phyloP scores from a whole-genome alignment of 768 basidiomycete species.

The Collybia nuda region DNA sequence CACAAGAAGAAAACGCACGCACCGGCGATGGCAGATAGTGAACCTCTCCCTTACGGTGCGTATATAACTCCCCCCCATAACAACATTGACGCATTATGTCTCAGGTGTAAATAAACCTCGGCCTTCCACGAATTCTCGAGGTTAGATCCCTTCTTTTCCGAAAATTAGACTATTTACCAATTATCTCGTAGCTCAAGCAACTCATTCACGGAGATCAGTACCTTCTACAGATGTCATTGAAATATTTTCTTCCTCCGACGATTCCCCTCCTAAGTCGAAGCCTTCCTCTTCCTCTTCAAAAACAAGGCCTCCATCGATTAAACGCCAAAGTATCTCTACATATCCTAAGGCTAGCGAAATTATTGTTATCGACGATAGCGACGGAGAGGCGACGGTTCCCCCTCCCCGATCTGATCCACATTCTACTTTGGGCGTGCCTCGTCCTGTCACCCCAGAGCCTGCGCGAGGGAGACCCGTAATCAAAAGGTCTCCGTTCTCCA shows the following conservation, averaged over 20 bases:
- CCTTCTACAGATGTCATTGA: conserved; percentile 6
- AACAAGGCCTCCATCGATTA: neutral
- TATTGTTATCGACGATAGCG: conserved; percentile 7
- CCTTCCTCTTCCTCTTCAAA: neutral
- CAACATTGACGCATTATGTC: neutral
- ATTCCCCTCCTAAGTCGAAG: neutral
- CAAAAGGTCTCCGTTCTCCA: neutral
- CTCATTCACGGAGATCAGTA: neutral
- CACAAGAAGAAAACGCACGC: neutral
- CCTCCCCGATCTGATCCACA: too few relatives aligned
- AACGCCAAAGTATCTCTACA: neutral
- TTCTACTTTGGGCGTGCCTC: neutral
- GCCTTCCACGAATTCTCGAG: neutral
- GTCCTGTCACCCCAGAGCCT: neutral
- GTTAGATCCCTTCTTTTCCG: neutral
- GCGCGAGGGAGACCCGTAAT: neutral
- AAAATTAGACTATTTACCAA: neutral
- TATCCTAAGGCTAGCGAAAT: neutral
- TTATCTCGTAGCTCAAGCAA: neutral
- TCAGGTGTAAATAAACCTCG: neutral
- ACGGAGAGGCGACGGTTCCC: conserved; percentile 1
- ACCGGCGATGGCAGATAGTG: neutral
- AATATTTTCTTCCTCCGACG: conserved; percentile 6
- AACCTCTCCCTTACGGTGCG: neutral
- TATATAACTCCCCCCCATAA: neutral